Evolutionary conservation across 352 stramenopile species (phyloP).

Genomic region (Pythium rhizo-oryzae): DNA sequence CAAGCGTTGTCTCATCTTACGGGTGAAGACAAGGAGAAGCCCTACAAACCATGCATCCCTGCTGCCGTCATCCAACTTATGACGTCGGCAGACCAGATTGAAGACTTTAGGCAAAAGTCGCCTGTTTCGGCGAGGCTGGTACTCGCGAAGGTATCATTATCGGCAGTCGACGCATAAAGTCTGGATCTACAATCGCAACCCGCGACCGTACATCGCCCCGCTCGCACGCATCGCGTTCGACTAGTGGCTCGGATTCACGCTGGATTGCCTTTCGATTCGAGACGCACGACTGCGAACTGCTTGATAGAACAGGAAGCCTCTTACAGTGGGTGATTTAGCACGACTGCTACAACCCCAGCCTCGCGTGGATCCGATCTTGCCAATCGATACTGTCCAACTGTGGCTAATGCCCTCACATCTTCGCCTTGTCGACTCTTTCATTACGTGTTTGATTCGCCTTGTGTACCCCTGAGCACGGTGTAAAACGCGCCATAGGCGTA

Average conservation of each 20-base stretch:
- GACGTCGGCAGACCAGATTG: conserved; percentile 23
- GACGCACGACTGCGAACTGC: conserved; percentile 10
- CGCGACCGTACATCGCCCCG: conserved; percentile 20
- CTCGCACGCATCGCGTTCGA: conserved; percentile 37
- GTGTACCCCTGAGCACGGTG: neutral
- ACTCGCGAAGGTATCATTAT: conserved; percentile 33
- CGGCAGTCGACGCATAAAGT: conserved; percentile 28
- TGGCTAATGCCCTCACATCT: neutral
- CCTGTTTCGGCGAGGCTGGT: conserved; percentile 31
- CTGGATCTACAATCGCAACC: conserved; percentile 32
- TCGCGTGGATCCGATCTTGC: neutral
- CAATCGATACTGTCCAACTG: neutral
- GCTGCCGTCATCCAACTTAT: conserved; percentile 27
- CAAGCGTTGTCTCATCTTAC: conserved; percentile 17
- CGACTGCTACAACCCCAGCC: neutral
- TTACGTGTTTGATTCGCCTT: neutral
- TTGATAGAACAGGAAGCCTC: neutral
- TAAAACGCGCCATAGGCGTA: too few relatives aligned
- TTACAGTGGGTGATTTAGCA: neutral
- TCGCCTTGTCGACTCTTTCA: neutral
- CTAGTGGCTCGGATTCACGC: conserved; percentile 34
- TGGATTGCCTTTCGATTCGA: conserved; percentile 31
- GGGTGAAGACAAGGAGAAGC: conserved; percentile 8
- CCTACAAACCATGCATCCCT: conserved; percentile 15
- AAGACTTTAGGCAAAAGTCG: conserved; percentile 28